These are phyloP conservation scores for Phalaenopsis aphrodite DNA, from an alignment of 106 monocot species.

Conservation along the genomic window DNA sequence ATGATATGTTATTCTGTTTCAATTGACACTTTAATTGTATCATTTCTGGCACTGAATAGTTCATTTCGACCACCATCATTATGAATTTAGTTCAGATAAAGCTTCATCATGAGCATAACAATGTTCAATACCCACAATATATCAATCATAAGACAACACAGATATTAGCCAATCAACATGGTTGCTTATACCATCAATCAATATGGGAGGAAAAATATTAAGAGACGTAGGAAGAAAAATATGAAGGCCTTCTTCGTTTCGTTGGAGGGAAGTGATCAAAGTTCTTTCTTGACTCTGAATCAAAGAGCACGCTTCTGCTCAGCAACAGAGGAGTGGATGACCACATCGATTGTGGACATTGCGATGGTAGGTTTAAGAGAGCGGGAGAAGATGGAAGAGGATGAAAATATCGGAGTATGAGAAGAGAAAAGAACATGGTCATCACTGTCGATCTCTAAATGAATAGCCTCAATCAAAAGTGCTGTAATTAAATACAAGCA, in stretches of 20 bases:
- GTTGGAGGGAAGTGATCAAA: background rate
- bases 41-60: too few species aligned
- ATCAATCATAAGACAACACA: too few species aligned
- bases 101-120: too few species aligned
- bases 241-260: background rate
- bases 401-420: background rate
- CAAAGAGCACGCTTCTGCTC: constrained; percentile 10
- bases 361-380: background rate
- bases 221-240: background rate
- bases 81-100: too few species aligned
- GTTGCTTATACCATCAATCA: background rate
- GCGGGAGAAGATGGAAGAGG: background rate
- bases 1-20: too few species aligned
- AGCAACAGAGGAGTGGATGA: background rate
- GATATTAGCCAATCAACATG: background rate
- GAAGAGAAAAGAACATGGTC: background rate
- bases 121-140: too few species aligned
- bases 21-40: too few species aligned
- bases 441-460: background rate
- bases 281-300: background rate
- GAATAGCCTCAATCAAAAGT: too few species aligned
- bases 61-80: too few species aligned
- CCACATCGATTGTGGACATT: background rate
- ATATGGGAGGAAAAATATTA: background rate
- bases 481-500: too few species aligned